A percentile compares a stretch with the other conserved stretches of the same genome.
phyloP scores from a whole-genome alignment of 2,329 filamentous ascomycete genomes.

The Verticillium alfalfae region DNA sequence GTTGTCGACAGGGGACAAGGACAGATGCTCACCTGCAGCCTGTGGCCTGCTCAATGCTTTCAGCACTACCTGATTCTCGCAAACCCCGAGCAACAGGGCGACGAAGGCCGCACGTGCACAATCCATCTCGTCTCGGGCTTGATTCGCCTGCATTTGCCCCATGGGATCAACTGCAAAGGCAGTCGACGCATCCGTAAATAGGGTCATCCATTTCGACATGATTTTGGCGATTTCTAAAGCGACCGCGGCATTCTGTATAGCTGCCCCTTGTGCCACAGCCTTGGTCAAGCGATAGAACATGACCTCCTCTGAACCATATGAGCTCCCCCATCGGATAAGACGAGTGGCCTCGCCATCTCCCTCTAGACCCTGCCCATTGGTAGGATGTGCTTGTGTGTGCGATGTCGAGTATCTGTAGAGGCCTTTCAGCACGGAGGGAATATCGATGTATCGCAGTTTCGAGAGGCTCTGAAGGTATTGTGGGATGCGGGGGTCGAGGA shows the following conservation, averaged over 20 bases:
- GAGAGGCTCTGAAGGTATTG: slow-evolving; percentile 55
- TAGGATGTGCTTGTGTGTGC: slow-evolving; percentile 27
- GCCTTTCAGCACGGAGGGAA: slow-evolving; percentile 47
- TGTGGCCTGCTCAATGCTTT: slow-evolving; percentile 45
- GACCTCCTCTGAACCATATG: slow-evolving; percentile 71
- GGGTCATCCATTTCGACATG: slow-evolving; percentile 53
- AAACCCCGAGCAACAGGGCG: slow-evolving; percentile 55
- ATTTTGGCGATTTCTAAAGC: slow-evolving; percentile 43
- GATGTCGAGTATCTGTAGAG: slow-evolving; percentile 53
- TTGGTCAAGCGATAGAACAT: slow-evolving; percentile 92
- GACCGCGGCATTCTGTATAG: slow-evolving; percentile 39
- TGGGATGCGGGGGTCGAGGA: slow-evolving; percentile 53
- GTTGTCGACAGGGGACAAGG: slow-evolving; percentile 8
- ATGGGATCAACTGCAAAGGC: slow-evolving; percentile 44
- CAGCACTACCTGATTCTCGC: slow-evolving; percentile 54
- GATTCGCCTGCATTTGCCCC: slow-evolving; percentile 34
- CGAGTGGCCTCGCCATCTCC: slow-evolving; percentile 12
- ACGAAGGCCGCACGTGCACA: slow-evolving; percentile 58
- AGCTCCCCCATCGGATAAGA: slow-evolving; percentile 44
- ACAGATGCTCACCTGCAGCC: slow-evolving; percentile 42
- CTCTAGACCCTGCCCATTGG: slow-evolving; percentile 3
- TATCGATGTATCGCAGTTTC: slow-evolving; percentile 44
- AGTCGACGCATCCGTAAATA: slow-evolving; percentile 47
- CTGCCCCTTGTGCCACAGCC: slow-evolving; percentile 59
- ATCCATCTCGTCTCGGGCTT: slow-evolving; percentile 52